Percentiles rank a stretch among this genome's conserved stretches.
phyloP scores from a whole-genome alignment of 2,329 filamentous ascomycete species.

The Colletotrichum paranaense region DNA sequence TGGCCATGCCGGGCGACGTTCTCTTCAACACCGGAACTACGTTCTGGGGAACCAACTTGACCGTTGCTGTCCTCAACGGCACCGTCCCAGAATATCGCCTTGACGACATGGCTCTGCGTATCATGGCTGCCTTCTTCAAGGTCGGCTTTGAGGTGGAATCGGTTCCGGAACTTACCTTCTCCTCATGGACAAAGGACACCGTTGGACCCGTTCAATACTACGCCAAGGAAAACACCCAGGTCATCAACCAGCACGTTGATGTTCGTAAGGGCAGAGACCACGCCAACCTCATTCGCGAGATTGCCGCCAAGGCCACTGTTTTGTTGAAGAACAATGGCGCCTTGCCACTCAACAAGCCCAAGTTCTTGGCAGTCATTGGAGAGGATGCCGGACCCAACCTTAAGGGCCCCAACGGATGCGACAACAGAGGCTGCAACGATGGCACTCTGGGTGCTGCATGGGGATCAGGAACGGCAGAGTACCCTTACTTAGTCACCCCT shows the following conservation, averaged over 20 bases:
- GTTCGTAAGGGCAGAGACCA: constrained; percentile 77
- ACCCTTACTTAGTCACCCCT: constrained; percentile 81
- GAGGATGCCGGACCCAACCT: constrained; percentile 83
- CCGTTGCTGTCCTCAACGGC: constrained; percentile 87
- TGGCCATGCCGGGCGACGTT: constrained; percentile 91
- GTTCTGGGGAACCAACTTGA: constrained; percentile 90
- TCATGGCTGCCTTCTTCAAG: constrained; percentile 78
- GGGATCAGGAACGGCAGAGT: constrained; percentile 80
- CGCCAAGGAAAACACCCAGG: constrained; percentile 69
- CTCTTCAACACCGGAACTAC: constrained; percentile 77
- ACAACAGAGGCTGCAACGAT: constrained; percentile 70
- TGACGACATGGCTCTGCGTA: constrained; percentile 92
- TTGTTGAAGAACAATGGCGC: constrained; percentile 86
- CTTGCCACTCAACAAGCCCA: constrained; percentile 83
- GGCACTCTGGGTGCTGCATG: constrained; percentile 80
- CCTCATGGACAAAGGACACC: constrained; percentile 85
- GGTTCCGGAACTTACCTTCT: constrained; percentile 78
- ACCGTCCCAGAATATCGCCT: constrained; percentile 88
- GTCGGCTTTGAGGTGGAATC: constrained; percentile 64
- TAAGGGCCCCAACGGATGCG: constrained; percentile 82
- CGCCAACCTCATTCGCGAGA: constrained; percentile 76
- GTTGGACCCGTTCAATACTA: constrained; percentile 75
- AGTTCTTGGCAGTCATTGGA: constrained; percentile 81
- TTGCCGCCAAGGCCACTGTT: constrained; percentile 84
- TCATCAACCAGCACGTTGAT: constrained; percentile 85